These are phyloP conservation scores for Pythium insidiosum DNA, from an alignment of 352 stramenopile species.

Conservation along the genomic window DNA sequence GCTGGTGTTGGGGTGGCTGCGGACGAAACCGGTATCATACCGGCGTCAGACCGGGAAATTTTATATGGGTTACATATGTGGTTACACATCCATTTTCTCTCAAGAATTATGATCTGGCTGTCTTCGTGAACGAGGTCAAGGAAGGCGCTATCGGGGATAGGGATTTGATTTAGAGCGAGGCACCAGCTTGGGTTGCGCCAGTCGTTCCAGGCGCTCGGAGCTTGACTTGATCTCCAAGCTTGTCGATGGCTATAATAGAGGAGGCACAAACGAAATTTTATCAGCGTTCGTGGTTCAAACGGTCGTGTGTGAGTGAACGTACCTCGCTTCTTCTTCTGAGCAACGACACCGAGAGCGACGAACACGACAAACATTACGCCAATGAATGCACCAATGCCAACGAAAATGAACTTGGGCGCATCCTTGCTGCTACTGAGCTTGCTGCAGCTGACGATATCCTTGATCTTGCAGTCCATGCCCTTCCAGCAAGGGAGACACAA, in stretches of 20 bases:
- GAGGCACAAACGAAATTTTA: conserved; percentile 3
- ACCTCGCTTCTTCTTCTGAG: conserved; percentile 71
- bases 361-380: conserved; percentile 74
- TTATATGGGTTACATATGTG: too few species aligned
- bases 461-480: conserved; percentile 67
- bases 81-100: too few species aligned
- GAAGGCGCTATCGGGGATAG: too few species aligned
- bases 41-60: too few species aligned
- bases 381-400: conserved; percentile 58
- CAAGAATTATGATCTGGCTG: too few species aligned
- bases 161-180: conserved; percentile 14
- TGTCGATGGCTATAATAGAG: conserved; percentile 39
- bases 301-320: conserved; percentile 6
- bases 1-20: too few species aligned
- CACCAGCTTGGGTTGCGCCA: conserved; percentile 21
- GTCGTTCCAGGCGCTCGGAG: conserved; percentile 26
- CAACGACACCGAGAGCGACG: conserved; percentile 51
- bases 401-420: conserved; percentile 69
- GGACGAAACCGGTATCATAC: too few species aligned
- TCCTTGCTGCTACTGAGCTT: conserved; percentile 45
- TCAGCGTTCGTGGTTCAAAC: too few species aligned
- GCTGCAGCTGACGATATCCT: conserved; percentile 59
- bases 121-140: too few species aligned
- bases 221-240: conserved; percentile 53
- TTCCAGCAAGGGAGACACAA: conserved; percentile 73